Percentiles rank a stretch among this genome's conserved stretches.
Evolutionary conservation across 129 eudicot genomes (phyloP).

Genomic region (Chrysanthemum makinoi): DNA sequence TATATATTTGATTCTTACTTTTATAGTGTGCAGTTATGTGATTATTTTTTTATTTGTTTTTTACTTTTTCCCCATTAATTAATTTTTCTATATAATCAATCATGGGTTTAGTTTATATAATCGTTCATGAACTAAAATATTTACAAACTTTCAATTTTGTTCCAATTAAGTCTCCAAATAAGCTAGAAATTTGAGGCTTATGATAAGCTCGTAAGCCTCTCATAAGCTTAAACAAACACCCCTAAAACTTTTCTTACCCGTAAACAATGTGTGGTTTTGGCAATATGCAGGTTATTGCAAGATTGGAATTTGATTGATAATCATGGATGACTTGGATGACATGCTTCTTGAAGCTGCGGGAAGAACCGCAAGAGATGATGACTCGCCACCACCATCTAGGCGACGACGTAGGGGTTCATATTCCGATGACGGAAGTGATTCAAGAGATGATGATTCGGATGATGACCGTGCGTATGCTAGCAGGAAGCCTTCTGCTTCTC

Average conservation of each 20-base stretch:
- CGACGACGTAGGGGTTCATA: slow-evolving; percentile 60
- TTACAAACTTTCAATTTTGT: no score
- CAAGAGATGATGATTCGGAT: slow-evolving; percentile 82
- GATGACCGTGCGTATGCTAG: slow-evolving; percentile 60
- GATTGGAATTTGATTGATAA: slow-evolving; percentile 23
- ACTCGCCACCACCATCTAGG: slow-evolving; percentile 71
- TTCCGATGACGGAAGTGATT: slow-evolving; percentile 86
- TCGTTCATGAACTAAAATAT: background rate
- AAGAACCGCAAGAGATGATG: slow-evolving; percentile 50
- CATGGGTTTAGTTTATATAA: background rate
- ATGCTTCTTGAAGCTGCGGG: slow-evolving; percentile 73
- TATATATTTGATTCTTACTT: background rate
- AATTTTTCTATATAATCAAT: no score
- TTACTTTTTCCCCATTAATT: no score
- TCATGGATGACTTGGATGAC: slow-evolving; percentile 65
- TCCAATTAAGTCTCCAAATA: no score
- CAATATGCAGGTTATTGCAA: slow-evolving; percentile 18
- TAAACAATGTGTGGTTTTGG: no score
- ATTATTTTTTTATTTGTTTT: no score
- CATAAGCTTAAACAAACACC: no score
- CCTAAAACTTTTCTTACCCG: no score
- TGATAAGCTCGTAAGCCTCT: no score
- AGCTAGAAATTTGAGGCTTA: background rate
- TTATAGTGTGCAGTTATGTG: no score
- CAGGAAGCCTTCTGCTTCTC: slow-evolving; percentile 70